These are phyloP conservation scores for Coemansia sp. DNA, from an alignment of 192 early-diverging fungal genomes.

Conservation along the genomic window DNA sequence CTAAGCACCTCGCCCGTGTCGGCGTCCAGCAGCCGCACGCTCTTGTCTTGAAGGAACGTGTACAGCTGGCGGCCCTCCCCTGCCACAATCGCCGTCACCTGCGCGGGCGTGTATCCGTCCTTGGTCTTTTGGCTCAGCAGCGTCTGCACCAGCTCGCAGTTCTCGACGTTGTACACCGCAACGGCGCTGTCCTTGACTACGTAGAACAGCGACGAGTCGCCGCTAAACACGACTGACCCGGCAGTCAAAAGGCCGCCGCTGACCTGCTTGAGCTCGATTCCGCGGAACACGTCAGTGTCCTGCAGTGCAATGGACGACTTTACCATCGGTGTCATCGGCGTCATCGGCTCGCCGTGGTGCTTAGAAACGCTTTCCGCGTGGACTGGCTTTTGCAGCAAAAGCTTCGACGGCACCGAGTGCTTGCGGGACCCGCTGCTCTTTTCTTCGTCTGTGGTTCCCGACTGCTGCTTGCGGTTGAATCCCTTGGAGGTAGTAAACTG, in stretches of 20 bases:
- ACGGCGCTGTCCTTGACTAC: constrained; percentile 44
- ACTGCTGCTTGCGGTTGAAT: not conserved
- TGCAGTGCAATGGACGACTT: constrained; percentile 17
- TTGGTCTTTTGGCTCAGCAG: constrained; percentile 12
- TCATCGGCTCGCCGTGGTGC: constrained; percentile 5
- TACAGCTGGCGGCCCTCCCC: constrained; percentile 14
- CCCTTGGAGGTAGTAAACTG: too few species aligned
- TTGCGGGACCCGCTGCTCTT: too few species aligned
- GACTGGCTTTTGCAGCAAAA: constrained; percentile 7
- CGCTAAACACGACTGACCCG: constrained; percentile 39
- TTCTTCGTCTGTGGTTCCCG: not conserved
- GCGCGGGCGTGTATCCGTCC: constrained; percentile 6
- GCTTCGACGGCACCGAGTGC: constrained; percentile 13
- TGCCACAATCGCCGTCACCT: constrained; percentile 30
- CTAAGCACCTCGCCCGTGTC: constrained; percentile 20
- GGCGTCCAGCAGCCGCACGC: constrained; percentile 32
- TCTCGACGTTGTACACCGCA: constrained; percentile 45
- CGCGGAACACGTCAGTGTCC: constrained; percentile 18
- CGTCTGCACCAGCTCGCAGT: constrained; percentile 47
- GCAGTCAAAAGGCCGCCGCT: constrained; percentile 40
- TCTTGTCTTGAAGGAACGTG: constrained; percentile 35
- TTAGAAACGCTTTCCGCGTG: constrained; percentile 1
- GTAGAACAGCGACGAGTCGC: constrained; percentile 44
- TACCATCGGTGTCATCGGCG: constrained; percentile 23
- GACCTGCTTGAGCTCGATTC: constrained; percentile 28